These are phyloP conservation scores for Macrotyloma uniflorum DNA, from an alignment of 306 rosid genomes.

Conservation along the genomic window DNA sequence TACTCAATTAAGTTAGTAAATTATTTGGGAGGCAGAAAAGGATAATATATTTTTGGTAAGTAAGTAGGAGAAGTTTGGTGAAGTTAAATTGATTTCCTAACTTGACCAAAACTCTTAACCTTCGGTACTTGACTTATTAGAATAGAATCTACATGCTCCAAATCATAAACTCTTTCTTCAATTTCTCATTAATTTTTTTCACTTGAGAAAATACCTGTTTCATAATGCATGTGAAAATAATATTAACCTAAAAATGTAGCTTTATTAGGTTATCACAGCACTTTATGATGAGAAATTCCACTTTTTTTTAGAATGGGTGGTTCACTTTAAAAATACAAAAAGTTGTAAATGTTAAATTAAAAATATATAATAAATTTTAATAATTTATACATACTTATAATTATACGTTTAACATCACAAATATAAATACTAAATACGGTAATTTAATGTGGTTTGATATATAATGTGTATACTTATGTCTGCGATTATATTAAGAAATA, in stretches of 20 bases:
- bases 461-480: too few relatives aligned
- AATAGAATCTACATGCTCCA: slow-evolving; percentile 21
- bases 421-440: too few relatives aligned
- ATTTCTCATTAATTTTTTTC: too few relatives aligned
- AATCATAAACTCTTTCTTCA: background rate
- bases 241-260: background rate
- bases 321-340: too few relatives aligned
- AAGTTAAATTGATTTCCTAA: background rate
- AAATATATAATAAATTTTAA: too few relatives aligned
- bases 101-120: slow-evolving; percentile 18
- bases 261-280: background rate
- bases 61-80: slow-evolving; percentile 32
- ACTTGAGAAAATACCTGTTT: background rate
- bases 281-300: background rate
- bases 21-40: background rate
- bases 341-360: too few relatives aligned
- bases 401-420: too few relatives aligned
- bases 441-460: too few relatives aligned
- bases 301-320: background rate
- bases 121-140: slow-evolving; percentile 21
- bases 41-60: background rate
- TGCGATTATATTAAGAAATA: too few relatives aligned
- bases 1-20: slow-evolving; percentile 5
- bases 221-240: background rate
- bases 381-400: too few relatives aligned